These are phyloP conservation scores for Plicaturopsis crispa DNA, from an alignment of 768 basidiomycete species.

Conservation along the genomic window DNA sequence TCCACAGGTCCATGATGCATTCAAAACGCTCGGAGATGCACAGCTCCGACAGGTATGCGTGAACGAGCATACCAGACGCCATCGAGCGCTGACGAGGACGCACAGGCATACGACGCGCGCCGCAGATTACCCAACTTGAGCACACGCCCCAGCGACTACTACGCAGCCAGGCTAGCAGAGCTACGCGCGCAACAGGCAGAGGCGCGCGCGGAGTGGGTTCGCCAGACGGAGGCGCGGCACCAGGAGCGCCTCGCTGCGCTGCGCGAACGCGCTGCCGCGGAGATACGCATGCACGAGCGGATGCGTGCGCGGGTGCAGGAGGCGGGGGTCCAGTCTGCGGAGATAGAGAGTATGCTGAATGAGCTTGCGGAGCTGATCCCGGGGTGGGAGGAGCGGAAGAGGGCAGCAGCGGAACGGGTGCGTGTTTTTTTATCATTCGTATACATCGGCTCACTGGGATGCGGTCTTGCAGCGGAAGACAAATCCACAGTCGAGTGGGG, in stretches of 20 bases:
- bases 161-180: too few relatives aligned
- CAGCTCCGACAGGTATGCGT: constrained; percentile 44
- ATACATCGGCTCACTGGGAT: too few relatives aligned
- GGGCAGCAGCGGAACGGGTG: constrained; percentile 45
- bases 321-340: constrained; percentile 27
- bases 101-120: too few relatives aligned
- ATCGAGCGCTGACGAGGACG: too few relatives aligned
- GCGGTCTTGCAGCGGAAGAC: constrained; percentile 18
- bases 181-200: constrained; percentile 34
- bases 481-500: constrained; percentile 9
- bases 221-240: constrained; percentile 37
- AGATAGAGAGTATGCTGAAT: constrained; percentile 48
- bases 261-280: constrained; percentile 23
- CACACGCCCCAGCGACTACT: too few relatives aligned
- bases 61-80: too few relatives aligned
- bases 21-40: constrained; percentile 48
- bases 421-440: constrained; percentile 10
- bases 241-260: constrained; percentile 41
- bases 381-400: constrained; percentile 53
- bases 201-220: constrained; percentile 50
- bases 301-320: constrained; percentile 33
- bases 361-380: constrained; percentile 50
- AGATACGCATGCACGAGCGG: constrained; percentile 25
- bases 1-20: constrained; percentile 54
- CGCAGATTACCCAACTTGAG: too few relatives aligned